These are phyloP conservation scores for Geotrichum cucujoidarum DNA, from an alignment of 1,139 yeast genomes.

Conservation along the genomic window DNA sequence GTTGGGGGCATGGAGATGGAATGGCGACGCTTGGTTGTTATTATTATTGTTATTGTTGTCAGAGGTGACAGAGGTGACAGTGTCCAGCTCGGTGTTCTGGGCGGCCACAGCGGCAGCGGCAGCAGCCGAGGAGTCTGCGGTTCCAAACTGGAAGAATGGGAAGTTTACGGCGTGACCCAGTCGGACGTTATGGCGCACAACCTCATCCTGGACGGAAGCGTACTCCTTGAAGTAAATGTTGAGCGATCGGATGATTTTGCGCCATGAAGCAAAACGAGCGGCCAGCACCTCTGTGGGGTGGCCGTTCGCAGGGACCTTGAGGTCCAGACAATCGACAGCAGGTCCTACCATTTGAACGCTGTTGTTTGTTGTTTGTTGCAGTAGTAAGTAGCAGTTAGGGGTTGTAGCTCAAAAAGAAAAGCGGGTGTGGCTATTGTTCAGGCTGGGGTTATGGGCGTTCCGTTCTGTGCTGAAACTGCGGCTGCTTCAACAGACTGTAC, in stretches of 20 bases:
- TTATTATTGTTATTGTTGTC: not conserved
- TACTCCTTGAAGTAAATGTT: slow-evolving; percentile 72
- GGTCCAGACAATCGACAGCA: slow-evolving; percentile 8
- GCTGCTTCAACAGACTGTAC: too few relatives aligned
- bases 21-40: slow-evolving; percentile 17
- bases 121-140: slow-evolving; percentile 20
- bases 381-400: too few relatives aligned
- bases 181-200: slow-evolving; percentile 74
- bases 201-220: slow-evolving; percentile 81
- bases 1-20: slow-evolving; percentile 16
- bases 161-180: slow-evolving; percentile 72
- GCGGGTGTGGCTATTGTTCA: too few relatives aligned
- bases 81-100: slow-evolving; percentile 4
- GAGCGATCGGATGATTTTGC: slow-evolving; percentile 69
- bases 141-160: slow-evolving; percentile 41
- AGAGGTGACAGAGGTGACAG: slow-evolving; percentile 12
- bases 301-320: slow-evolving; percentile 46
- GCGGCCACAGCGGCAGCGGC: slow-evolving; percentile 19
- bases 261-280: slow-evolving; percentile 79
- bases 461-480: too few relatives aligned
- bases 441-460: too few relatives aligned
- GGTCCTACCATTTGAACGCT: not conserved
- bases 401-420: too few relatives aligned
- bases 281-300: slow-evolving; percentile 87
- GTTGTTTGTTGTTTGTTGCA: too few relatives aligned